These are phyloP conservation scores for Chaetomiaceae sp. DNA, from an alignment of 2,329 filamentous ascomycete genomes.

Conservation along the genomic window DNA sequence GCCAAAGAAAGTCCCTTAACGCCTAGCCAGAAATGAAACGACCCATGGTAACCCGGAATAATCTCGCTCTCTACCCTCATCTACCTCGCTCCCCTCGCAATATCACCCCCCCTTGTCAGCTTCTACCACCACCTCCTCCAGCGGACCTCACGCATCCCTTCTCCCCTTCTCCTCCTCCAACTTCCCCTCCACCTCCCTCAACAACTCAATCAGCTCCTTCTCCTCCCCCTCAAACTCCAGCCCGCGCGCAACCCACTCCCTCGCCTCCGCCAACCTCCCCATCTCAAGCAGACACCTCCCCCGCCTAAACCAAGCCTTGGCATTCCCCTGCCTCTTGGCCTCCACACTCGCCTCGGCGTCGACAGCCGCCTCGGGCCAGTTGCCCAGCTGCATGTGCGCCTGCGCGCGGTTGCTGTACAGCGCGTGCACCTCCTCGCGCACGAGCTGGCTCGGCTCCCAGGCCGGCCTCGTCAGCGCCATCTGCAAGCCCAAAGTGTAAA, in stretches of 20 bases:
- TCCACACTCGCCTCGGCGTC: constrained; percentile 88
- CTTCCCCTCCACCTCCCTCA: constrained; percentile 56
- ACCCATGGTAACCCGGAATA: neutral
- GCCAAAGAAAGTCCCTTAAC: neutral
- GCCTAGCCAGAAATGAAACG: neutral
- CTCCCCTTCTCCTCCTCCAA: constrained; percentile 38
- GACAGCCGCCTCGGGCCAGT: constrained; percentile 80
- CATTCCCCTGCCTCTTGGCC: constrained; percentile 78
- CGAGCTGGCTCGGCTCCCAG: constrained; percentile 83
- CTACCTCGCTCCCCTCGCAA: neutral
- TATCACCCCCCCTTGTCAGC: neutral
- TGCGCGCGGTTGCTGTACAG: constrained; percentile 86
- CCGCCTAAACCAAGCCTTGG: constrained; percentile 90
- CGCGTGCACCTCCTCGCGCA: constrained; percentile 76
- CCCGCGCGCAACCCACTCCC: constrained; percentile 69
- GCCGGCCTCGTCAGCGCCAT: constrained; percentile 79
- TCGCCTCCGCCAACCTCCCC: constrained; percentile 78
- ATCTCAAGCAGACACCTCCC: constrained; percentile 87
- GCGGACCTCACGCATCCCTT: constrained; percentile 12
- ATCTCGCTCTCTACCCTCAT: neutral
- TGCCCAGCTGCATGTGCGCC: constrained; percentile 76
- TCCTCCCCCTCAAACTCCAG: constrained; percentile 78
- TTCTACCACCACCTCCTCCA: neutral
- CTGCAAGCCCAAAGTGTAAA: constrained; percentile 82
- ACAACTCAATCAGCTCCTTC: constrained; percentile 57